Conservation (phyloP, 1,139 yeast genomes). For the Pichia sp. region DNA sequence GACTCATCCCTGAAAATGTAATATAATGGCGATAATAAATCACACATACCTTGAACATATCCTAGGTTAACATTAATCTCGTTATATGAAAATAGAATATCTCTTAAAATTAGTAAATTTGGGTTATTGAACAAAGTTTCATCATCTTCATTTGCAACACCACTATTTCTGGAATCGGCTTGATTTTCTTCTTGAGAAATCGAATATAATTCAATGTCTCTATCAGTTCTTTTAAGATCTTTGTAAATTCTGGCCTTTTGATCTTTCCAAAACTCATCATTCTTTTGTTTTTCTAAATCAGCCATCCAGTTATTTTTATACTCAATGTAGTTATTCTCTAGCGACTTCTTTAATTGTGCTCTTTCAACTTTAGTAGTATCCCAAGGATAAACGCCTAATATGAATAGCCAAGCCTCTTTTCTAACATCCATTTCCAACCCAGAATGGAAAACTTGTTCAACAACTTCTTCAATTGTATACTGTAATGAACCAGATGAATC, state of each 20-base stretch:
- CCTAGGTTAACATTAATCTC: slow-evolving; percentile 80
- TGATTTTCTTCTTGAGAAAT: slow-evolving; percentile 37
- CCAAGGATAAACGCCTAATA: slow-evolving; percentile 86
- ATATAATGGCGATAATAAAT: slow-evolving; percentile 80
- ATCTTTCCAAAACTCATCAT: slow-evolving; percentile 76
- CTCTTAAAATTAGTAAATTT: slow-evolving; percentile 66
- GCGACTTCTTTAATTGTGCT: slow-evolving; percentile 46
- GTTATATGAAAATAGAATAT: slow-evolving; percentile 78
- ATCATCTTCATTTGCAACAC: slow-evolving; percentile 43
- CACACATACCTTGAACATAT: slow-evolving; percentile 98
- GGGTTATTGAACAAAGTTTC: slow-evolving; percentile 50
- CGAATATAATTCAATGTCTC: slow-evolving; percentile 62
- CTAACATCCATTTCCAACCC: slow-evolving; percentile 61
- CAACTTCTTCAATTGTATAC: slow-evolving; percentile 69
- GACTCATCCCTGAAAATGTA: slow-evolving; percentile 72
- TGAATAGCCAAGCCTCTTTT: slow-evolving; percentile 76
- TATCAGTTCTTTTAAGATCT: slow-evolving; percentile 88
- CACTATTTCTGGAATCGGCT: slow-evolving; percentile 40
- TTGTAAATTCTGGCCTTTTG: slow-evolving; percentile 86
- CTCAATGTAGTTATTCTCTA: slow-evolving; percentile 58
- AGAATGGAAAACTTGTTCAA: slow-evolving; percentile 83
- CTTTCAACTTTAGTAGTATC: slow-evolving; percentile 71
- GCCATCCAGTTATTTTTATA: slow-evolving; percentile 66
- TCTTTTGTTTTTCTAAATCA: slow-evolving; percentile 48
- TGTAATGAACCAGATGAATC: slow-evolving; percentile 70